Evolutionary conservation across 139 green algal species (phyloP).

Genomic region (Diplosphaera chodatii): DNA sequence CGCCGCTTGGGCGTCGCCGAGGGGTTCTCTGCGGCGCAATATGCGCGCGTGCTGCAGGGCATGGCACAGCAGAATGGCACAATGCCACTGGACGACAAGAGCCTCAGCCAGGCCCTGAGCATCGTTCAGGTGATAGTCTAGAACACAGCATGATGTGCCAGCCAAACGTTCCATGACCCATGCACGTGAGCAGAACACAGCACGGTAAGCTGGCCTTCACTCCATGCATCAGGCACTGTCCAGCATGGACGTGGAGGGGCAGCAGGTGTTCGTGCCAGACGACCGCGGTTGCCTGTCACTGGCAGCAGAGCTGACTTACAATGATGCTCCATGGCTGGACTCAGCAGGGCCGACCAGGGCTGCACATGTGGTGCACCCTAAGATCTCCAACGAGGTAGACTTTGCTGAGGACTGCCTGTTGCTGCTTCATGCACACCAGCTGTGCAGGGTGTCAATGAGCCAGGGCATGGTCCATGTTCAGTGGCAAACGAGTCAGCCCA

Average conservation of each 20-base stretch:
- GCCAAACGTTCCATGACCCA: too few relatives aligned
- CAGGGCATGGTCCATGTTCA: too few relatives aligned
- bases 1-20: constrained; percentile 47
- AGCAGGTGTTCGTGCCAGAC: constrained; percentile 51
- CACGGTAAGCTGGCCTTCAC: too few relatives aligned
- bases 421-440: too few relatives aligned
- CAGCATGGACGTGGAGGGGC: constrained; percentile 1
- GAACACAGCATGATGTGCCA: too few relatives aligned
- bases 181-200: too few relatives aligned
- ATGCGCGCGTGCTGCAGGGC: constrained; percentile 38
- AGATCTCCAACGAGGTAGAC: constrained; percentile 34
- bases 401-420: too few relatives aligned
- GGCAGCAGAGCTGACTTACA: constrained; percentile 52
- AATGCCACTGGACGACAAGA: constrained; percentile 17
- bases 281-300: constrained; percentile 33
- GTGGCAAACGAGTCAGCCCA: too few relatives aligned
- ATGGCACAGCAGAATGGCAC: constrained; percentile 17
- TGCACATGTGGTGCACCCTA: constrained; percentile 36
- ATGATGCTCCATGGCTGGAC: constrained; percentile 71
- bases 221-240: constrained; percentile 19
- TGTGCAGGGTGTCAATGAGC: too few relatives aligned
- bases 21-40: constrained; percentile 52
- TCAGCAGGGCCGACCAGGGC: constrained; percentile 1
- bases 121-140: constrained; percentile 33
- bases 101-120: constrained; percentile 50